Conservation (phyloP, 257 asterid species). For the Perilla frutescens region DNA sequence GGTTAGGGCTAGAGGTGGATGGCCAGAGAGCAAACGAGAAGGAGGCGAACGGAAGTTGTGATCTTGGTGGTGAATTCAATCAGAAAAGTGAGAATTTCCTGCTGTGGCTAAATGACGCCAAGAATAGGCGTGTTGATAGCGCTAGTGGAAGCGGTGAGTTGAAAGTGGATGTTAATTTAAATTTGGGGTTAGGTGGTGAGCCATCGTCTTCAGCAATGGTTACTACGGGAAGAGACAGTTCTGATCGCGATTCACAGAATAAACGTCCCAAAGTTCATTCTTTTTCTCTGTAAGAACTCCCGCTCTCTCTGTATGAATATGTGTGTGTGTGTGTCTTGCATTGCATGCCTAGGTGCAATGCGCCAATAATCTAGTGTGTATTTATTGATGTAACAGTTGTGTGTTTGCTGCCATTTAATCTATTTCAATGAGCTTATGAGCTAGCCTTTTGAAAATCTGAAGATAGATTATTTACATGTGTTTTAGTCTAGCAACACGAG, state of each 20-base stretch:
- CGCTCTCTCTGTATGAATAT: slow-evolving; percentile 5
- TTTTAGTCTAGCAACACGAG: neutral
- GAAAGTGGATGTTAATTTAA: slow-evolving; percentile 61
- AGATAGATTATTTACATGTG: neutral
- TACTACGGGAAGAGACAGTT: slow-evolving; percentile 48
- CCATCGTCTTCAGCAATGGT: slow-evolving; percentile 59
- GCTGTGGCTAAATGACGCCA: slow-evolving; percentile 41
- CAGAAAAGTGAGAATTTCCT: slow-evolving; percentile 42
- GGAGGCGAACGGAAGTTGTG: slow-evolving; percentile 26
- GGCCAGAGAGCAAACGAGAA: slow-evolving; percentile 32
- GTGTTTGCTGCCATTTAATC: slow-evolving; percentile 5
- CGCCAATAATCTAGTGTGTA: neutral
- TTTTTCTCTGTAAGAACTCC: slow-evolving; percentile 65
- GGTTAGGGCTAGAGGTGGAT: slow-evolving; percentile 33
- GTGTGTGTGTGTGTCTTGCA: neutral
- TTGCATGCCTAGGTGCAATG: neutral
- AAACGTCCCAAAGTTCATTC: slow-evolving; percentile 92
- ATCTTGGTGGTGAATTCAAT: slow-evolving; percentile 29
- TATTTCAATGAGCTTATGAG: too few relatives aligned
- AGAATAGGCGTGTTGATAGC: slow-evolving; percentile 40
- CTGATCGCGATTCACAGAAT: slow-evolving; percentile 53
- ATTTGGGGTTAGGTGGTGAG: slow-evolving; percentile 74
- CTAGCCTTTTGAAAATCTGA: neutral
- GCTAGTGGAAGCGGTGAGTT: slow-evolving; percentile 46
- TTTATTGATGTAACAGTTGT: neutral